Evolutionary conservation across 2,329 filamentous ascomycete genomes (phyloP).

Genomic region (Boeremia exigua): DNA sequence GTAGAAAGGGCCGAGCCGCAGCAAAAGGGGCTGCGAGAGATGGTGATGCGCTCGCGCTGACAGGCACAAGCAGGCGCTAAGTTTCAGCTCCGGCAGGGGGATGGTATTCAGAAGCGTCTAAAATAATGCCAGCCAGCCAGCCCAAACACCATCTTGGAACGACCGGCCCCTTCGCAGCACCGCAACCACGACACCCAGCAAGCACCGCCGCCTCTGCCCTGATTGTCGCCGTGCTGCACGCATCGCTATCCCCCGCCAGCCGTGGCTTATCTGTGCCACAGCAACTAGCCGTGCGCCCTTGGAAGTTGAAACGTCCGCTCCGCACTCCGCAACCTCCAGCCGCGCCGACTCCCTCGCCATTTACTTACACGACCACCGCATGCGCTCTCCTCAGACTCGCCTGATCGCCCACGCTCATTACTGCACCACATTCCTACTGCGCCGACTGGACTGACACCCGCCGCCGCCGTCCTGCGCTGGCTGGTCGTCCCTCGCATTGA

Average conservation of each 20-base stretch:
- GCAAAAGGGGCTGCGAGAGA: not conserved
- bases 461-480: slow-evolving; percentile 20
- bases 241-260: slow-evolving; percentile 10
- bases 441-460: not conserved
- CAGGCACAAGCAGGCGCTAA: slow-evolving; percentile 16
- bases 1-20: slow-evolving; percentile 15
- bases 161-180: slow-evolving; percentile 5
- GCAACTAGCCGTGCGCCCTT: slow-evolving; percentile 16
- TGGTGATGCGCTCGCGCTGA: slow-evolving; percentile 14
- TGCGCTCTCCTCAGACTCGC: slow-evolving; percentile 9
- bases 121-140: slow-evolving; percentile 9
- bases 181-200: slow-evolving; percentile 1
- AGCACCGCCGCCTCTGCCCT: slow-evolving; percentile 3
- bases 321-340: slow-evolving; percentile 13
- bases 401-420: slow-evolving; percentile 9
- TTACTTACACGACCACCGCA: slow-evolving; percentile 1
- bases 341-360: slow-evolving; percentile 6
- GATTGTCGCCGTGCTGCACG: not conserved
- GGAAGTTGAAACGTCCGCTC: slow-evolving; percentile 5
- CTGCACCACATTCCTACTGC: slow-evolving; percentile 3
- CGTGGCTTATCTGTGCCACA: slow-evolving; percentile 5
- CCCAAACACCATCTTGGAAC: slow-evolving; percentile 6
- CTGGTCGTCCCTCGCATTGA: slow-evolving; percentile 31
- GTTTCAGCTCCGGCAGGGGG: slow-evolving; percentile 18
- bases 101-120: slow-evolving; percentile 4